Base-by-base conservation (phyloP, 2,329 filamentous ascomycete genomes). In the Ophiostoma novo-ulmi region DNA sequence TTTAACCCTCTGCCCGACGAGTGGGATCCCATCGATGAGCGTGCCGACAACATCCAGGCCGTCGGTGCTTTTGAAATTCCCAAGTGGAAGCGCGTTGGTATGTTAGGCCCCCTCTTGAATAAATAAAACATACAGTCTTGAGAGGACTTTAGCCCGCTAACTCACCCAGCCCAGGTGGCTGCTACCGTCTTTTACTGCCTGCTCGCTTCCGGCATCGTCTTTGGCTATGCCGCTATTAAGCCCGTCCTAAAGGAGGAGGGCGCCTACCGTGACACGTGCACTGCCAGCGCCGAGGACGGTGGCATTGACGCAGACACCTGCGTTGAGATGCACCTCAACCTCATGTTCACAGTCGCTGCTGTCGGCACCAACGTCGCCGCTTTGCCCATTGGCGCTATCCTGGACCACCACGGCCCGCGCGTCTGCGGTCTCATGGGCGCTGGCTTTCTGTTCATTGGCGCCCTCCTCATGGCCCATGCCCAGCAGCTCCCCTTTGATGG, bases 341-440 rank as follows among this genome's bases (percentile, higher is more conserved):
- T 97, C 74, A 97, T 97, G 91, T 97, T 97, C 82, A 96, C 93
- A 6, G 86, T 93, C 58, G 93, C 93, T 14, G 93, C 93, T 17
- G 93, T 97, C 11, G 91, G 87, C 7, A 96, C 93, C 55, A 97
- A 97, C 76, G 90, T 97, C 14, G 92, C 89, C 58, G 93, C 94
- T 14, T 84, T 97, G 7, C 92, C 93, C 1, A 88, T 97, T 13
- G 94, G 94, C 65, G 91, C 92, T 2, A 90, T 97, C 64, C 85
- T 97, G 31, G 94, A 97, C 80, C 85, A 88, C 73, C 94, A 87
- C 76, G 94, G 94, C 1, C 94, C 94, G 17, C 86, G 91, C 70
- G 84, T 92, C 5, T 91, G 91, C 75, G 90, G 91, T 3, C 82
- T 93, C 31, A 85, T 90, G 71, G 93, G 91, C 68, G 88, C 88